Evolutionary conservation across 1,139 yeast species (phyloP), one percentile per base, ranked within the genome.

Genomic region (Sugiyamaella sp.): DNA sequence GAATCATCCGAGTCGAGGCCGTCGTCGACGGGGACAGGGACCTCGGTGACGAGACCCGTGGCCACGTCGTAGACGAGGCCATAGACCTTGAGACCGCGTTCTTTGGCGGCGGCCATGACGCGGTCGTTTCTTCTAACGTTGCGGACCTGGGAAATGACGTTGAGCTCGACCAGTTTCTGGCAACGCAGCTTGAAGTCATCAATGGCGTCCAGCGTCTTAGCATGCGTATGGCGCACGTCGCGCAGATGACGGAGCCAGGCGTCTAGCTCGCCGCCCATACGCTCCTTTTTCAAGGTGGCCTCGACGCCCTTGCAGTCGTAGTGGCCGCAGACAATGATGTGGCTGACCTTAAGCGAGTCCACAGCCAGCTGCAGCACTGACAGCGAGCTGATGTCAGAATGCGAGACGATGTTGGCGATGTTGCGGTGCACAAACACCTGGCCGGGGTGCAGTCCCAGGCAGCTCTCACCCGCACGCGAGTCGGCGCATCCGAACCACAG

Each of bases 401-500:
- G 78, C 51, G 78, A 74, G 53, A 91, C 80, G 55, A 89, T 79
- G 71, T 93, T 93, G 54, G 97, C 98, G 58, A 93, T 88, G 66
- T 90, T 90, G 67, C 97, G 82, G 69, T 89, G 91, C n/a, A 93
- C 89, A 74, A 93, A 91, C 9, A 90, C 81, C 71, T 91, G 98
- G 46, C 99, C 99, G 1, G 98, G 98, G 3, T 72, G 66, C 54
- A 86, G 74, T 33, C 91, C 91, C 53, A 93, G 74, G 63, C 90
- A 84, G 44, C 76, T 76, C 63, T 93, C 97, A 51, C 91, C 88
- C 55, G 88, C 89, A 63, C 99, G 83, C 10, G 97, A 89, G 70
- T 93, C 99, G 4, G 95, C 84, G 71, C 99, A 93, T 2, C 98
- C 97, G 58, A 93, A 86, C 95, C 97, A 91, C 54, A 93, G 75